Evolutionary conservation across 495 filamentous ascomycete species (phyloP), one percentile per base, ranked within the genome.

Genomic region (Penicillium mononematosum): DNA sequence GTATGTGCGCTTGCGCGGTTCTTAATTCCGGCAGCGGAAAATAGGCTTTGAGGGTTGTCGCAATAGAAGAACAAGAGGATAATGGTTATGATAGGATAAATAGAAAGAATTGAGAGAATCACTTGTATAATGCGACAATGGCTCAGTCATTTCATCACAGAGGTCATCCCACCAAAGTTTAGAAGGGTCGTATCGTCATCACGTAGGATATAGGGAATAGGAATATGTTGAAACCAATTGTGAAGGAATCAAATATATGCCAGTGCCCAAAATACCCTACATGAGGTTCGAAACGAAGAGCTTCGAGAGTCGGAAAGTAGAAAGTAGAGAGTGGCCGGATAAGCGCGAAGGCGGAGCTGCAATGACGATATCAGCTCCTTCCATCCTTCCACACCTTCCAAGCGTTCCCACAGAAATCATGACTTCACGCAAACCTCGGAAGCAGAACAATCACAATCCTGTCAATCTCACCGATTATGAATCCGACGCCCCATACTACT

Each of bases 391-490:
- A 24, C 36, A 38, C 38, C 29, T 55, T 31, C 22, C 19, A 25
- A 36, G n/a, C 14, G 10, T 27, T 48, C 38, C n/a, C 50, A 29
- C 42, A 45, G 19, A 49, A 56, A 63, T 48, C 44, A 77, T 75
- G 72, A 58, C 62, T 38, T 60, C 70, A 32, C 70, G 70, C 50
- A 76, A 69, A 67, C 66, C 66, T 39, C 70, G 70, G 45, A 65
- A 65, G 42, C 61, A 61, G 22, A 73, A 74, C 60, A 71, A 69
- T 52, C 65, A 58, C 53, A 62, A 44, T 60, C 52, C 56, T 48
- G 64, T 64, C 59, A 59, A 75, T 50, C 66, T 75, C 41, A 86
- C 84, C 46, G 87, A 90, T 75, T 88, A 90, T 78, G 89, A 92
- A 50, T 83, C 78, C 31, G 79, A 79, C 61, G 71, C 73, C 54